phyloP scores from a whole-genome alignment of 768 basidiomycete genomes.

The Hygrophoropsis aurantiaca region DNA sequence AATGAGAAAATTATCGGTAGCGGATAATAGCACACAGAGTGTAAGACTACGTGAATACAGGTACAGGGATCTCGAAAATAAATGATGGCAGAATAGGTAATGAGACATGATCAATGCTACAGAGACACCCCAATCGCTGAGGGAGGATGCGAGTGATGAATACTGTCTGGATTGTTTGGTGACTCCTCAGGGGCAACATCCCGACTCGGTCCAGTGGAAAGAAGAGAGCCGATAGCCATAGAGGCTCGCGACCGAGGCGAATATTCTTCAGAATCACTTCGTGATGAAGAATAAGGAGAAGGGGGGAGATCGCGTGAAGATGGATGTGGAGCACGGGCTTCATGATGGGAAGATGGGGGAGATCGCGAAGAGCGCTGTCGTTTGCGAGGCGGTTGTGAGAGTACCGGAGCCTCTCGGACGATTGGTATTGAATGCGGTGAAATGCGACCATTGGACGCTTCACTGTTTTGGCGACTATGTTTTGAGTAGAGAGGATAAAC shows the following conservation, averaged over 20 bases:
- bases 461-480: slow-evolving; percentile 17
- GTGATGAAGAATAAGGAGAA: slow-evolving; percentile 73
- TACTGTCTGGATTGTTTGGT: slow-evolving; percentile 18
- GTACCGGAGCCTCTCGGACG: slow-evolving; percentile 29
- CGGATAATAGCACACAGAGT: no score
- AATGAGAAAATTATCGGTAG: no score
- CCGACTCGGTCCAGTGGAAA: slow-evolving; percentile 45
- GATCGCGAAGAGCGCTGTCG: slow-evolving; percentile 64
- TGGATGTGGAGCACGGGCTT: slow-evolving; percentile 30
- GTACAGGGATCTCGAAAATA: slow-evolving; percentile 7
- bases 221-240: slow-evolving; percentile 79
- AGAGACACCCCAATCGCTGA: slow-evolving; percentile 2
- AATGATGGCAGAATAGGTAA: slow-evolving; percentile 3
- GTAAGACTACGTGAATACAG: slow-evolving; percentile 5
- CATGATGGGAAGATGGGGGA: slow-evolving; percentile 44
- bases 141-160: slow-evolving; percentile 9
- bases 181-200: slow-evolving; percentile 26
- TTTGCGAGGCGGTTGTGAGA: slow-evolving; percentile 52
- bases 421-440: slow-evolving; percentile 7
- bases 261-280: slow-evolving; percentile 65
- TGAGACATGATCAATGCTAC: slow-evolving; percentile 10
- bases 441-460: slow-evolving; percentile 16
- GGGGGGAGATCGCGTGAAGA: slow-evolving; percentile 57
- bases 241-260: slow-evolving; percentile 71
- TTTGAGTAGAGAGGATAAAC: slow-evolving; percentile 34